A percentile compares a stretch with the other conserved stretches of the same genome.
These are phyloP conservation scores for Tuber magnatum DNA, from an alignment of 495 filamentous ascomycete genomes.

Conservation along the genomic window DNA sequence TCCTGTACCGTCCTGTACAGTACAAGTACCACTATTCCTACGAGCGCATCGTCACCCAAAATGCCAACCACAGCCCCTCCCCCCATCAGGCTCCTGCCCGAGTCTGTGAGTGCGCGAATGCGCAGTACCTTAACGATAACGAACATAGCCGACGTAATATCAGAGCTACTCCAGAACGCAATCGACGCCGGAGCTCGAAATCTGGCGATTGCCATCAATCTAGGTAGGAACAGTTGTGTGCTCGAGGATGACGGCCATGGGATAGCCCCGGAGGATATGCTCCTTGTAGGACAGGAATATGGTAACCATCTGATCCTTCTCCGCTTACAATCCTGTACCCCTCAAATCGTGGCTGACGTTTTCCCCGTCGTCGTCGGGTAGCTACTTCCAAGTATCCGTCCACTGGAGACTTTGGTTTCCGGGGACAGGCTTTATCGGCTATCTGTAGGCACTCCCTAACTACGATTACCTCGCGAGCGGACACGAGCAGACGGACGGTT, in stretches of 20 bases:
- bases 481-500: constrained; percentile 56
- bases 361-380: constrained; percentile 35
- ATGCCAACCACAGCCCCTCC: constrained; percentile 44
- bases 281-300: constrained; percentile 62
- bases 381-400: constrained; percentile 69
- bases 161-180: constrained; percentile 75
- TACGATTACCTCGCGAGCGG: constrained; percentile 70
- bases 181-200: constrained; percentile 72
- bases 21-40: neutral
- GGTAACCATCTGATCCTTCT: constrained; percentile 45
- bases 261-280: constrained; percentile 63
- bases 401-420: constrained; percentile 54
- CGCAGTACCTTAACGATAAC: constrained; percentile 75
- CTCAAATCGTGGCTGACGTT: neutral
- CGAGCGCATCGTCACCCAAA: neutral
- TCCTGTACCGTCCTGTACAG: no score
- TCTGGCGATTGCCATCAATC: constrained; percentile 67
- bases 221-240: constrained; percentile 65
- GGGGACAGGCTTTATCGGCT: constrained; percentile 71
- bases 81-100: constrained; percentile 62
- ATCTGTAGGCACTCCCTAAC: constrained; percentile 69
- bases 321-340: neutral
- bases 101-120: constrained; percentile 73
- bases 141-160: constrained; percentile 62
- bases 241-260: constrained; percentile 86